Percentiles rank a stretch among this genome's conserved stretches.
phyloP scores from a whole-genome alignment of 225 moss, liverwort and hornwort genomes.

The Lunularia cruciata region DNA sequence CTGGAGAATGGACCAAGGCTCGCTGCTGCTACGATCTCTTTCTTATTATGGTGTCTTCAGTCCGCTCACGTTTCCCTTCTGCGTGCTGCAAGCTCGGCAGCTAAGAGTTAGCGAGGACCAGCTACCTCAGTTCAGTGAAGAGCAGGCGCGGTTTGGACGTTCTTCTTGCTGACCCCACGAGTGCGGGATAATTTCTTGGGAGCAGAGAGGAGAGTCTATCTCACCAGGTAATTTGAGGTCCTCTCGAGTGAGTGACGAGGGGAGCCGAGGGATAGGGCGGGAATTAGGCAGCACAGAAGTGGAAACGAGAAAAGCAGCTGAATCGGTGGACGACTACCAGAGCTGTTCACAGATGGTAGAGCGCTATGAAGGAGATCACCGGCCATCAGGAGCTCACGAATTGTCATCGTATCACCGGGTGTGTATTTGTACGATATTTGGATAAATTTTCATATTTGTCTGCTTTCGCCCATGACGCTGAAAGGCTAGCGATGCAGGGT shows the following conservation, averaged over 20 bases:
- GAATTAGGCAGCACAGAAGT: not conserved
- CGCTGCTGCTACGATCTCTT: constrained; percentile 2
- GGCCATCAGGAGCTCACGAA: constrained; percentile 3
- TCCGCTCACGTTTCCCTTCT: constrained; percentile 11
- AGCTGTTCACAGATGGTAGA: constrained; percentile 19
- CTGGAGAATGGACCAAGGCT: constrained; percentile 1
- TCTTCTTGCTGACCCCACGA: not conserved
- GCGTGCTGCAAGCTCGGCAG: not conserved
- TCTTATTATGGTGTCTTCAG: constrained; percentile 16
- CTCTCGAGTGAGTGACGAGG: not conserved
- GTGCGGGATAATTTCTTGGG: not conserved
- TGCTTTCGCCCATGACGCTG: too few species aligned
- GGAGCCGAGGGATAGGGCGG: not conserved
- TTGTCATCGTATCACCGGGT: constrained; percentile 12
- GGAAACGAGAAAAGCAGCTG: not conserved
- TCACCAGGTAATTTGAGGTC: not conserved
- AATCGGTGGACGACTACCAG: not conserved
- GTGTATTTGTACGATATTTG: not conserved
- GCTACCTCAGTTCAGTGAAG: not conserved
- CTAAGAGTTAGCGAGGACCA: not conserved
- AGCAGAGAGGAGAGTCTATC: not conserved
- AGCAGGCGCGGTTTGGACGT: not conserved
- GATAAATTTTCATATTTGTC: too few species aligned
- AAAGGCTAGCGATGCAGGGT: not conserved
- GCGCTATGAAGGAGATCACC: constrained; percentile 14